Evolutionary conservation across 495 filamentous ascomycete species (phyloP), one percentile per base, ranked within the genome.

Genomic region (Delitschia confertaspora): DNA sequence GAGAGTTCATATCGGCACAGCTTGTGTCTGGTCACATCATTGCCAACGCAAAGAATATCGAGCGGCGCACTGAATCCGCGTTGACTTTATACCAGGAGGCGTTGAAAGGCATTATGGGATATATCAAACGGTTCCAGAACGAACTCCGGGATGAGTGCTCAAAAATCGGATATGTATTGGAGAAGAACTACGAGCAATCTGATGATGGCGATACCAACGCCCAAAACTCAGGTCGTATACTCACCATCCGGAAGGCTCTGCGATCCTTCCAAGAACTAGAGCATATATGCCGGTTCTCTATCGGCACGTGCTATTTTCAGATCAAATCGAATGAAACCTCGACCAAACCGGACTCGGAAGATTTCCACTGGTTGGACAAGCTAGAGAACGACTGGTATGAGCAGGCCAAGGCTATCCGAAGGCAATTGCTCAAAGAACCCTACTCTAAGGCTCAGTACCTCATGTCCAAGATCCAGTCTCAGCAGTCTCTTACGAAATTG

Each of bases 251-350:
- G 22, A 77, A 79, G 30, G 73, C 74, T 30, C 69, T 96, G 1
- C 74, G 85, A 13, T 62, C 64, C 26, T 75, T 85, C 14, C 69
- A 95, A 3, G 85, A 93, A 59, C 57, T 93, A 27, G 74, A 88
- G 48, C 89, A 95, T 54, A 75, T 78, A 45, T 85, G 81, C 29
- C 68, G 75, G 0, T 96, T 94, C 60, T 95, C 93, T 59, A 76
- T 79, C 13, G 86, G 78, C 20, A 94, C 87, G 48, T 80, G 75
- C 1, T 83, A 81, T 45, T 95, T 73, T 56, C 83, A 93, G 57
- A 78, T 91, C 34, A 94, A 91, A 54, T 68, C 69, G 0, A 73
- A 88, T 38, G 59, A 72, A 22, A 64, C 70, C n/a, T 57, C 75
- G 31, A 83, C 74, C 0, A 57, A 60, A 14, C 76, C 80, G 3